phyloP scores from a whole-genome alignment of 192 early-diverging fungal species.

The Coemansia nantahalensis region DNA sequence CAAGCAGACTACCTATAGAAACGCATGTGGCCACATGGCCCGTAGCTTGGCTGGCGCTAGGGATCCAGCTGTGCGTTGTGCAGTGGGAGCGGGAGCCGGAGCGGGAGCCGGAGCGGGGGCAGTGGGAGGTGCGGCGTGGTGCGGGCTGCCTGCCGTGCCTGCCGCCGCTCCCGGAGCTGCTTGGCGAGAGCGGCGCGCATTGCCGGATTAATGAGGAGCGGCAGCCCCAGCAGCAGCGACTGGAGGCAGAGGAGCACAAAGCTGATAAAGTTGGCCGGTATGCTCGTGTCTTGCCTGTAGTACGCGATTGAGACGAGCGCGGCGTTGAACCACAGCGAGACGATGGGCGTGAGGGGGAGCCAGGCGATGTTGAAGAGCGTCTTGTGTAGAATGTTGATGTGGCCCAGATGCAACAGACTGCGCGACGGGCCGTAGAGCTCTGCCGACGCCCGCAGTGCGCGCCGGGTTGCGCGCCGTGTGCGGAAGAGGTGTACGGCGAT shows the following conservation, averaged over 20 bases:
- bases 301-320: conserved; percentile 17
- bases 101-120: too few relatives aligned
- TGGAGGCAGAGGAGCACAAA: conserved; percentile 25
- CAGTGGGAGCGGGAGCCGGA: too few relatives aligned
- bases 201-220: conserved; percentile 33
- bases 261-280: conserved; percentile 25
- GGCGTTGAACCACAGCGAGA: conserved; percentile 41
- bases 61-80: too few relatives aligned
- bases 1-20: too few relatives aligned
- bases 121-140: too few relatives aligned
- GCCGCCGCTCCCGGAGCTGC: conserved; percentile 4
- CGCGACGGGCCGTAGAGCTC: conserved; percentile 9
- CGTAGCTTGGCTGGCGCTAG: too few relatives aligned
- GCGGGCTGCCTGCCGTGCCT: background rate
- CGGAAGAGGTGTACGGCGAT: conserved; percentile 18
- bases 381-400: conserved; percentile 15
- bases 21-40: too few relatives aligned
- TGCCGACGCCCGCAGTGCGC: background rate
- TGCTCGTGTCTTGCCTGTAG: conserved; percentile 15
- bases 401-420: background rate
- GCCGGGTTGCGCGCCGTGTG: conserved; percentile 10
- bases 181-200: conserved; percentile 4
- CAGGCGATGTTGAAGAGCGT: conserved; percentile 31
- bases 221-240: conserved; percentile 29
- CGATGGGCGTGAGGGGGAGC: conserved; percentile 38